These are phyloP conservation scores for Fraxinus cuspidata DNA, from an alignment of 257 asterid species.

Conservation along the genomic window DNA sequence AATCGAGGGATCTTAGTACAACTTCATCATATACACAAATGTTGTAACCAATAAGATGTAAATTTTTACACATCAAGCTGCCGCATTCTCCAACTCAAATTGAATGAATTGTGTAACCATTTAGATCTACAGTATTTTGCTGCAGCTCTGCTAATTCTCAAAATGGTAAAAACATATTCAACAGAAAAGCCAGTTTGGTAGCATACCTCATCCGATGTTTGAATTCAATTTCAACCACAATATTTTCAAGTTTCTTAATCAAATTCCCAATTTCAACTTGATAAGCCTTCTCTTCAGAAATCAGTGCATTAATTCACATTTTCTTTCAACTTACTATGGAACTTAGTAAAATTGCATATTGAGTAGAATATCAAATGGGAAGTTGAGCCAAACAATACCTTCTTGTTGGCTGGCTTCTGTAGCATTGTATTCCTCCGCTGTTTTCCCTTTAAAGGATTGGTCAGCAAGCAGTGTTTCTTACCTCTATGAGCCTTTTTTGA, in stretches of 20 bases:
- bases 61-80: too few relatives aligned
- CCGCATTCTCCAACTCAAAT: neutral
- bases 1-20: neutral
- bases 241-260: neutral
- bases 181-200: too few relatives aligned
- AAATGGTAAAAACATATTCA: too few relatives aligned
- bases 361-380: slow-evolving; percentile 7
- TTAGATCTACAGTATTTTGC: neutral
- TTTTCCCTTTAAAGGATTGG: slow-evolving; percentile 43
- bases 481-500: slow-evolving; percentile 30
- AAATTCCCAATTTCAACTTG: neutral
- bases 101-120: too few relatives aligned
- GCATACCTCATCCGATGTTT: too few relatives aligned
- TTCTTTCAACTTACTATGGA: slow-evolving; percentile 10
- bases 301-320: slow-evolving; percentile 8
- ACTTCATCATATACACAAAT: neutral
- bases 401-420: slow-evolving; percentile 35
- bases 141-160: too few relatives aligned
- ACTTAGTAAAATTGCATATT: slow-evolving; percentile 12
- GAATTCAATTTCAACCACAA: neutral
- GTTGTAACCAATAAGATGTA: neutral
- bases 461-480: slow-evolving; percentile 36
- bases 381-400: slow-evolving; percentile 46
- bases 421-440: slow-evolving; percentile 38
- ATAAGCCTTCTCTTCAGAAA: neutral